These are phyloP conservation scores for Lipomyces japonicus DNA, from an alignment of 805 yeast genomes.

Conservation along the genomic window DNA sequence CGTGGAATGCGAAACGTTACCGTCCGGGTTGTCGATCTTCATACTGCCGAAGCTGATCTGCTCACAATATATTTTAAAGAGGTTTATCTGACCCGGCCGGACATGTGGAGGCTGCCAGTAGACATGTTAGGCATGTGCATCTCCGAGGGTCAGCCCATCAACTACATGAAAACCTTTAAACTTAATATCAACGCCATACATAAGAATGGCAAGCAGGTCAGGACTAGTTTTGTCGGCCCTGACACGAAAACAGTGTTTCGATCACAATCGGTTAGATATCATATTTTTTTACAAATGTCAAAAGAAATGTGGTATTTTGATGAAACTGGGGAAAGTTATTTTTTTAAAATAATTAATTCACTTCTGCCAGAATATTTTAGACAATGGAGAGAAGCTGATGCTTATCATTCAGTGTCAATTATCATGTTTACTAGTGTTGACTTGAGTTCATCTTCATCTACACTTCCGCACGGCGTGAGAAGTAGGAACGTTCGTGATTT, in stretches of 20 bases:
- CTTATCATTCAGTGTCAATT: constrained; percentile 88
- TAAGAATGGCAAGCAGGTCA: constrained; percentile 25
- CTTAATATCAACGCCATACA: constrained; percentile 57
- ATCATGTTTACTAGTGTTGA: constrained; percentile 76
- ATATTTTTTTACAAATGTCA: constrained; percentile 82
- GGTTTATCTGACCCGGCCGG: constrained; percentile 76
- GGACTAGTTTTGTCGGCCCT: constrained; percentile 21
- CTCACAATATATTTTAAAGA: constrained; percentile 81
- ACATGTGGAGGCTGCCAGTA: constrained; percentile 83
- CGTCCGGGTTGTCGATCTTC: constrained; percentile 14
- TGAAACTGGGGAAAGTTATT: constrained; percentile 90
- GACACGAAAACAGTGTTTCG: constrained; percentile 78
- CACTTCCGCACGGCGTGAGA: constrained; percentile 64
- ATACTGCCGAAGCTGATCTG: constrained; percentile 53
- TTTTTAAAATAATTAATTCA: constrained; percentile 88
- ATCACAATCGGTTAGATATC: constrained; percentile 82
- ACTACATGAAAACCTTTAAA: constrained; percentile 60
- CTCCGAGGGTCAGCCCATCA: constrained; percentile 59
- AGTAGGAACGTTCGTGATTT: constrained; percentile 68
- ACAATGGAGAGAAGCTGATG: constrained; percentile 79
- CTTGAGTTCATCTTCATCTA: constrained; percentile 8
- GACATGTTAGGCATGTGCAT: constrained; percentile 60
- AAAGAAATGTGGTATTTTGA: constrained; percentile 98
- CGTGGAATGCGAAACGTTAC: constrained; percentile 19
- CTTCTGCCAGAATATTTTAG: constrained; percentile 84